Conservation (phyloP, 1,284 basidiomycete species). For the Inonotus hispidus region DNA sequence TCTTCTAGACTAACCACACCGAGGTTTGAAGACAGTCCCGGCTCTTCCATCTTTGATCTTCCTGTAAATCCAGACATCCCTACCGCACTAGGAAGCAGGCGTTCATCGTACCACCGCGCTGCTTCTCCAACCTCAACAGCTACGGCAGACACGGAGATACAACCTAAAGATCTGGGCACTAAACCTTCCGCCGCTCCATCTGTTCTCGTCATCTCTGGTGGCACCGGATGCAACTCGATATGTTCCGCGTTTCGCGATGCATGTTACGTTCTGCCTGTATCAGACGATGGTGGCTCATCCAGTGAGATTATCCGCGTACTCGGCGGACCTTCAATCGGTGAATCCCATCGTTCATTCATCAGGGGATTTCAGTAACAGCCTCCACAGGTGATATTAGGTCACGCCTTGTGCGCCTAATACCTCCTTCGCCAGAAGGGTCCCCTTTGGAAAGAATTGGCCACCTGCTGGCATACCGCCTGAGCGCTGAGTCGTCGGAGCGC, state of each 20-base stretch:
- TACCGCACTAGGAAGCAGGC: background rate
- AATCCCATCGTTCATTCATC: slow-evolving; percentile 13
- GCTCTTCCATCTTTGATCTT: slow-evolving; percentile 68
- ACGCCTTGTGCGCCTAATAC: slow-evolving; percentile 76
- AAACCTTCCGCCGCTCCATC: slow-evolving; percentile 24
- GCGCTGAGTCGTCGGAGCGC: slow-evolving; percentile 58
- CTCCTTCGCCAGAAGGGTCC: slow-evolving; percentile 49
- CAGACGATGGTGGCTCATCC: slow-evolving; percentile 83
- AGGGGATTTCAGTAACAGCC: background rate
- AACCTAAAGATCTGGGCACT: too few relatives aligned
- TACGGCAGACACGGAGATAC: background rate
- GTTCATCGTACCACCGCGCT: background rate
- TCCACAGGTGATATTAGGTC: slow-evolving; percentile 73
- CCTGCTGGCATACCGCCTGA: slow-evolving; percentile 79
- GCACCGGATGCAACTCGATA: slow-evolving; percentile 79
- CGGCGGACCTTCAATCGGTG: slow-evolving; percentile 78
- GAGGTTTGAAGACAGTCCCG: slow-evolving; percentile 41
- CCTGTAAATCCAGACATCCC: slow-evolving; percentile 38
- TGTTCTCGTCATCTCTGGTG: slow-evolving; percentile 70
- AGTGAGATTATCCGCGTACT: slow-evolving; percentile 82
- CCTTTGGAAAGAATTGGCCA: slow-evolving; percentile 66
- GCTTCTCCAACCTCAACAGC: background rate
- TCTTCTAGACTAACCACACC: background rate
- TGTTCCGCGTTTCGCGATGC: slow-evolving; percentile 66
- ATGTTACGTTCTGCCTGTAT: slow-evolving; percentile 76